phyloP scores from a whole-genome alignment of 495 filamentous ascomycete genomes.

The Aspergillus asperescens region DNA sequence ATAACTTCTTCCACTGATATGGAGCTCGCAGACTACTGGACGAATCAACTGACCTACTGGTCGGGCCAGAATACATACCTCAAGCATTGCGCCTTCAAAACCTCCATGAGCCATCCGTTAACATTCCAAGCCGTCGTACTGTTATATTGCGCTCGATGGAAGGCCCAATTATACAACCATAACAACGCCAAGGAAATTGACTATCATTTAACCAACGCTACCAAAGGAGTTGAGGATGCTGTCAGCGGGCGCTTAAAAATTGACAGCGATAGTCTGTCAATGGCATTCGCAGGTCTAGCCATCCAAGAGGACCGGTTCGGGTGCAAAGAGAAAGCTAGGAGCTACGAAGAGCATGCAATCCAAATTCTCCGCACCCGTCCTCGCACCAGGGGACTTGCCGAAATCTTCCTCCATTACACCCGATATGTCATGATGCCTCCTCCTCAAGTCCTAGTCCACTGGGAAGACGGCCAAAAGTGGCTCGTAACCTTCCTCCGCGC shows the following conservation, averaged over 20 bases:
- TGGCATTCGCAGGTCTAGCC: constrained; percentile 38
- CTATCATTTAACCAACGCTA: constrained; percentile 22
- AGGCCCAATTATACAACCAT: constrained; percentile 25
- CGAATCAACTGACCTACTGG: constrained; percentile 39
- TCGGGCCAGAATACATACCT: constrained; percentile 39
- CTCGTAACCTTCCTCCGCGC: constrained; percentile 36
- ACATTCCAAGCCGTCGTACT: constrained; percentile 38
- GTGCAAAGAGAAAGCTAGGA: constrained; percentile 22
- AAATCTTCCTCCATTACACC: constrained; percentile 38
- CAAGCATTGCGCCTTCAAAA: constrained; percentile 36
- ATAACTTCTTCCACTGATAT: constrained; percentile 21
- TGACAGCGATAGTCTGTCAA: constrained; percentile 28
- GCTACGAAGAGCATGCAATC: constrained; percentile 30
- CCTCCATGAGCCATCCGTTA: constrained; percentile 33
- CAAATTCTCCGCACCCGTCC: constrained; percentile 30
- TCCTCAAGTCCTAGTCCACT: not conserved
- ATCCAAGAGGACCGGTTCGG: constrained; percentile 43
- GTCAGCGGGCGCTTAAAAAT: constrained; percentile 15
- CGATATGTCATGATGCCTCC: constrained; percentile 29
- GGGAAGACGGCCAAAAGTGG: constrained; percentile 24
- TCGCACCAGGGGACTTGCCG: constrained; percentile 22
- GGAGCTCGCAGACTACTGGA: constrained; percentile 37
- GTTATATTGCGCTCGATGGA: constrained; percentile 39
- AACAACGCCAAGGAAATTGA: constrained; percentile 23
- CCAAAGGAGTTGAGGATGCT: constrained; percentile 26